Evolutionary conservation across 2,329 filamentous ascomycete genomes (phyloP).

Genomic region (Orbilia ellipsospora): DNA sequence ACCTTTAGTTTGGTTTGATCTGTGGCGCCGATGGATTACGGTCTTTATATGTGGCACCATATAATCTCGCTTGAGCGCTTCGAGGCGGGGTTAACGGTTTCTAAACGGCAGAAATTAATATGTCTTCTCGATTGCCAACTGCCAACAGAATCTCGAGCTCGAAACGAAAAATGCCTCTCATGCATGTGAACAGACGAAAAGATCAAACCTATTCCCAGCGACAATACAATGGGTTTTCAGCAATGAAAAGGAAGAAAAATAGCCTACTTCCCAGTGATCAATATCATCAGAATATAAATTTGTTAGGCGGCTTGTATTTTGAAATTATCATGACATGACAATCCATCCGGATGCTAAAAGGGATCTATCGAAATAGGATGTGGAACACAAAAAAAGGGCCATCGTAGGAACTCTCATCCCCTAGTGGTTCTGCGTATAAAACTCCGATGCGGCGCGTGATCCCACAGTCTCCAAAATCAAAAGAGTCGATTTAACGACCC

Average conservation of each 20-base stretch:
- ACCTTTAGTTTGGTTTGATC: not conserved
- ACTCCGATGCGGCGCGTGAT: too few species aligned
- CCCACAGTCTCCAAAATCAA: not conserved
- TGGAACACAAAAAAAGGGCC: not conserved
- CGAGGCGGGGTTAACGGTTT: slow-evolving; percentile 9
- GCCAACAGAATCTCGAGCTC: slow-evolving; percentile 37
- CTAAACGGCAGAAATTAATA: slow-evolving; percentile 35
- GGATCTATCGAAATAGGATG: slow-evolving; percentile 16
- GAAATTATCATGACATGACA: slow-evolving; percentile 26
- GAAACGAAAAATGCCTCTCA: slow-evolving; percentile 1
- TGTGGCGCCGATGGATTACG: slow-evolving; percentile 18
- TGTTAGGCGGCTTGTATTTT: slow-evolving; percentile 6
- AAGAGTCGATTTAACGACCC: slow-evolving; percentile 17
- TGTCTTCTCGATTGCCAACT: slow-evolving; percentile 35
- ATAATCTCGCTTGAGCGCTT: not conserved
- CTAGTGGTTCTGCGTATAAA: too few species aligned
- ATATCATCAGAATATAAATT: not conserved
- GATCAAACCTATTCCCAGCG: not conserved
- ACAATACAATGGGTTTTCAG: not conserved
- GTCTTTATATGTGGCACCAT: slow-evolving; percentile 1
- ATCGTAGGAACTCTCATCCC: too few species aligned
- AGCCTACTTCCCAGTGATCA: slow-evolving; percentile 4
- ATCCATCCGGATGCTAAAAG: slow-evolving; percentile 7
- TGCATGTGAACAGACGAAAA: not conserved
- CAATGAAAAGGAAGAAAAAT: not conserved